Evolutionary conservation across 202 grass and related monocot species (phyloP), one percentile per base, ranked within the genome.

Genomic region (Alloteropsis angusta): DNA sequence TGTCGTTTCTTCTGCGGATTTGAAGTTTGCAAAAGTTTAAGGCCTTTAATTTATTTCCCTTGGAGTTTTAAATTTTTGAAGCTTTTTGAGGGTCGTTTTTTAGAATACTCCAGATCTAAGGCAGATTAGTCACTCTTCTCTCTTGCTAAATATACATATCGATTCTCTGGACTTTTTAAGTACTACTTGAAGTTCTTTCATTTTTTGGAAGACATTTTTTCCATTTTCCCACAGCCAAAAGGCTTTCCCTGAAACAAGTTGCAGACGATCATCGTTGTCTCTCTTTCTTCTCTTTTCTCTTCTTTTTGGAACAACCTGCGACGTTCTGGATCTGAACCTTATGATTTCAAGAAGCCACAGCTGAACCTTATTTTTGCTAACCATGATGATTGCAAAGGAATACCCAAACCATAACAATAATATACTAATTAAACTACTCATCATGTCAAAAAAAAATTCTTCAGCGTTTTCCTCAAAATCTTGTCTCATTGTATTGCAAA

Each of bases 71-170:
- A 71, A 34, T 76, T 41, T 71, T 13, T 12, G 12, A 16, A 34
- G 7, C 3, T 41, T 72, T 84, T 77, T 35, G 10, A 35, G 57
- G 56, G 71, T 85, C 81, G 76, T 81, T 72, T 7, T 71, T 67
- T 85, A 85, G 72, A 50, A 81, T 72, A 81, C 72, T 9, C 21
- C 58, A 37, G 77, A 85, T 85, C 77, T 81, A 56, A 21, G 43
- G 30, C 25, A n/a, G 64, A 88, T 72, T 60, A 81, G 71, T 81
- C 68, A 57, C 43, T 75, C 44, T 7, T 75, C 71, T 58, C 55
- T 11, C 14, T 81, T 71, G 39, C 10, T 46, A 30, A 30, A 46
- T 39, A 70, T 35, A 76, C 7, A 66, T 47, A 25, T 48, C 43
- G 5, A 41, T 59, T 61, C 10, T 13, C 75, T 75, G 30, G 9